A percentile compares a stretch with the other conserved stretches of the same genome.
These are phyloP conservation scores for Mycena indigotica DNA, from an alignment of 768 basidiomycete species.

Conservation along the genomic window DNA sequence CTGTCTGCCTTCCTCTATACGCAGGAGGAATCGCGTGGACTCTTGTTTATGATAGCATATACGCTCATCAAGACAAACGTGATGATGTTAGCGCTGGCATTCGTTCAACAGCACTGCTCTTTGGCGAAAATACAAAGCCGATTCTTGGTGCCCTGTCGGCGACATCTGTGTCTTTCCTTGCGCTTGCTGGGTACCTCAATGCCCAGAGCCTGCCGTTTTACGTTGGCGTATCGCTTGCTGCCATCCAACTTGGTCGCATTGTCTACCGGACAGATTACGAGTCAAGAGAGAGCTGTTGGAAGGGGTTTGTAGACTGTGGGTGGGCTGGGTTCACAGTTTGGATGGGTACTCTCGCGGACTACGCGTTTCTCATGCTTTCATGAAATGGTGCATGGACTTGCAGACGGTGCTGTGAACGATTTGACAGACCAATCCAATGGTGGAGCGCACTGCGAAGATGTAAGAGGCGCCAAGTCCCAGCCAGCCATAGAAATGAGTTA, in stretches of 20 bases:
- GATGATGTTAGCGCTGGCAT: conserved; percentile 90
- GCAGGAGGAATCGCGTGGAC: conserved; percentile 92
- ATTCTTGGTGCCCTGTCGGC: conserved; percentile 76
- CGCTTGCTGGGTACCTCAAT: conserved; percentile 81
- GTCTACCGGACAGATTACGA: conserved; percentile 77
- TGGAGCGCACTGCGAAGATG: too few relatives aligned
- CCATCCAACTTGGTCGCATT: conserved; percentile 76
- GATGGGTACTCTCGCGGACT: conserved; percentile 79
- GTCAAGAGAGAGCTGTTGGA: conserved; percentile 80
- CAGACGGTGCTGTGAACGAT: too few relatives aligned
- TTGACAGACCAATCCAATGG: too few relatives aligned
- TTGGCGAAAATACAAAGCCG: conserved; percentile 73
- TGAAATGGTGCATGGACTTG: background rate
- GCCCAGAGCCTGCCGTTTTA: conserved; percentile 79
- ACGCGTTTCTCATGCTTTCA: conserved; percentile 37
- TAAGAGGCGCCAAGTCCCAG: too few relatives aligned
- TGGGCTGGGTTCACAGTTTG: conserved; percentile 88
- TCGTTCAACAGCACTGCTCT: conserved; percentile 91
- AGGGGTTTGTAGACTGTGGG: conserved; percentile 84
- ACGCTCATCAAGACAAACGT: conserved; percentile 95
- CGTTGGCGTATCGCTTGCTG: conserved; percentile 71
- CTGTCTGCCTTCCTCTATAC: conserved; percentile 83
- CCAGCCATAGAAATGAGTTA: too few relatives aligned
- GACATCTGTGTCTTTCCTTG: conserved; percentile 71
- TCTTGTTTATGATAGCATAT: conserved; percentile 95